Evolutionary conservation across 495 filamentous ascomycete genomes (phyloP).

Genomic region (Penicillium fimorum): DNA sequence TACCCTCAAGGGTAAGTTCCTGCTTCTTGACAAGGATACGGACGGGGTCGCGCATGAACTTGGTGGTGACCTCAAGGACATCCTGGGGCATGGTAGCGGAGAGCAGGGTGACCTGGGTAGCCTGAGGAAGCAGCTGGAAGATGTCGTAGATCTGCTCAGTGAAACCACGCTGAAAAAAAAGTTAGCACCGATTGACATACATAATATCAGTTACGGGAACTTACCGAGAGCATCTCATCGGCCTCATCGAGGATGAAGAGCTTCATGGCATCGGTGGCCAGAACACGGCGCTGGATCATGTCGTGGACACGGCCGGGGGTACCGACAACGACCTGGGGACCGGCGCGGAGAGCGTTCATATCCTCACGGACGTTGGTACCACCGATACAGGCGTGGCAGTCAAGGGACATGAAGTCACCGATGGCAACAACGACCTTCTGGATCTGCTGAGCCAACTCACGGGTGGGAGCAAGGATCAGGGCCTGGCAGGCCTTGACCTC

Average conservation of each 20-base stretch:
- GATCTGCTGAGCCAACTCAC: constrained; percentile 97
- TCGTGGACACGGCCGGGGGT: constrained; percentile 97
- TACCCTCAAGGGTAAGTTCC: constrained; percentile 96
- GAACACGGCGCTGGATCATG: constrained; percentile 96
- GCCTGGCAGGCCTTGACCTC: constrained; percentile 93
- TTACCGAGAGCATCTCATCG: constrained; percentile 95
- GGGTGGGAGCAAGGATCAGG: constrained; percentile 92
- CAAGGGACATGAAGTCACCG: constrained; percentile 98
- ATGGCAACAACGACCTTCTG: constrained; percentile 98
- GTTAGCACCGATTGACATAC: constrained; percentile 6
- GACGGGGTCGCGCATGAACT: constrained; percentile 99
- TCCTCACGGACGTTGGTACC: constrained; percentile 97
- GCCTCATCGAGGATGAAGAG: constrained; percentile 99
- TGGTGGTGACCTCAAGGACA: constrained; percentile 98
- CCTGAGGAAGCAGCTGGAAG: constrained; percentile 95
- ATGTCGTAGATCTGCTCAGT: constrained; percentile 99
- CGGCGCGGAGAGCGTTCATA: constrained; percentile 92
- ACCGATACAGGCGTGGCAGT: constrained; percentile 99
- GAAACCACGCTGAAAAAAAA: constrained; percentile 73
- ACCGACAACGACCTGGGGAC: constrained; percentile 93
- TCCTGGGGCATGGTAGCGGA: constrained; percentile 98
- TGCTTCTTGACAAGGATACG: constrained; percentile 99
- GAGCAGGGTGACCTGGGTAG: constrained; percentile 95
- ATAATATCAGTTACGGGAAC: constrained; percentile 26
- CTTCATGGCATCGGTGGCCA: constrained; percentile 96